Conservation (phyloP, 371 early-diverging fungal genomes). For the Entomophthora muscae region DNA sequence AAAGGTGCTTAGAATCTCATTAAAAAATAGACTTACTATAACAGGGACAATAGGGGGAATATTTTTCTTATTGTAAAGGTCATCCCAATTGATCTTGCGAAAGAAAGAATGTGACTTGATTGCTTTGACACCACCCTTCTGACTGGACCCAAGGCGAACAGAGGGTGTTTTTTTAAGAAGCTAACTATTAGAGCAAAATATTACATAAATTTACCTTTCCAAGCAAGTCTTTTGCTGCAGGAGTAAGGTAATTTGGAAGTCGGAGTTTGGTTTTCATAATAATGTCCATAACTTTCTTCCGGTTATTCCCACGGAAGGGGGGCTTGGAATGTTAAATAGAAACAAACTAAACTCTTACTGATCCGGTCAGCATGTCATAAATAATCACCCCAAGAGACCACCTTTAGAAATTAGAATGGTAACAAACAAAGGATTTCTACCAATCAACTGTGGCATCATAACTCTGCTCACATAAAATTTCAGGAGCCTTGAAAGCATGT, state of each 20-base stretch:
- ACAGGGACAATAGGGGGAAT: conserved; percentile 61
- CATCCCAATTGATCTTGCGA: conserved; percentile 44
- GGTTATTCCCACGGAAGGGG: conserved; percentile 59
- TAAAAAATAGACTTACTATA: conserved; percentile 24
- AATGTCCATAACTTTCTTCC: conserved; percentile 55
- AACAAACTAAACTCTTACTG: background rate
- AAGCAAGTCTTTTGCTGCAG: conserved; percentile 41
- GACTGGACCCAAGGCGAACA: conserved; percentile 40
- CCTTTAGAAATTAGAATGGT: conserved; percentile 12
- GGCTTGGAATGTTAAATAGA: conserved; percentile 17
- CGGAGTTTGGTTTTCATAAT: conserved; percentile 52
- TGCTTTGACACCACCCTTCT: conserved; percentile 32
- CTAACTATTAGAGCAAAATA: background rate
- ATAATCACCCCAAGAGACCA: conserved; percentile 86
- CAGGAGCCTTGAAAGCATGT: conserved; percentile 26
- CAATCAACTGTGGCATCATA: conserved; percentile 82
- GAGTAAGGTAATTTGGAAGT: conserved; percentile 49
- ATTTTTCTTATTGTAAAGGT: conserved; percentile 33
- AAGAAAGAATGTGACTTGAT: conserved; percentile 66
- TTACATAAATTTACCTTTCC: conserved; percentile 18
- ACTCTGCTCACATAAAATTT: conserved; percentile 59
- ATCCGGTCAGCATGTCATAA: conserved; percentile 72
- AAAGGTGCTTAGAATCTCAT: background rate
- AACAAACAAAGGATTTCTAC: too few species aligned
- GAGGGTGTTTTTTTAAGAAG: conserved; percentile 56